phyloP scores from a whole-genome alignment of 192 early-diverging fungal genomes.

The Rhizophagus clarus region DNA sequence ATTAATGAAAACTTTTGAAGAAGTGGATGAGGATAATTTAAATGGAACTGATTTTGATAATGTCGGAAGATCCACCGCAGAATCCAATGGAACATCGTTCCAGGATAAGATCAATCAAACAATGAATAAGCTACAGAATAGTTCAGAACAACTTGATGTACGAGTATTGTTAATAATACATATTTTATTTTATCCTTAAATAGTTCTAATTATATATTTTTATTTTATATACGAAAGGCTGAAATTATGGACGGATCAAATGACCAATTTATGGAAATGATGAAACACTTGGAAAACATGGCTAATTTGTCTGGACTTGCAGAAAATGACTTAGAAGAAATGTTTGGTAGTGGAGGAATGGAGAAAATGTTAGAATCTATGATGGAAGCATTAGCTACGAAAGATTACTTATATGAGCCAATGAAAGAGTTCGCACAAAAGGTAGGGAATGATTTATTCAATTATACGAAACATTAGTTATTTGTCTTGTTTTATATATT shows the following conservation, averaged over 20 bases:
- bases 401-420: constrained; percentile 93
- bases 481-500: constrained; percentile 1
- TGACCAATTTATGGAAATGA: constrained; percentile 67
- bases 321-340: constrained; percentile 67
- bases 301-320: constrained; percentile 33
- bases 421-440: constrained; percentile 86
- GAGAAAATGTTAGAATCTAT: constrained; percentile 85
- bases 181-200: constrained; percentile 1
- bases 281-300: constrained; percentile 79
- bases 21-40: constrained; percentile 24
- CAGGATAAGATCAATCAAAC: constrained; percentile 89
- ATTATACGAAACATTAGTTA: neutral
- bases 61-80: neutral
- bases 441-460: constrained; percentile 44
- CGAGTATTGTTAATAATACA: constrained; percentile 18
- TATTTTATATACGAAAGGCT: constrained; percentile 36
- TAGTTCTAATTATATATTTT: neutral
- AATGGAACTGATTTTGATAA: neutral
- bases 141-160: constrained; percentile 84
- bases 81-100: constrained; percentile 58
- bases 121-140: constrained; percentile 86
- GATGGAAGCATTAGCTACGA: constrained; percentile 90
- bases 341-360: constrained; percentile 78
- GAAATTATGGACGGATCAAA: constrained; percentile 54
- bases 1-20: constrained; percentile 52